Conservation (phyloP, 768 basidiomycete species). For the Daedaleopsis nitida region DNA sequence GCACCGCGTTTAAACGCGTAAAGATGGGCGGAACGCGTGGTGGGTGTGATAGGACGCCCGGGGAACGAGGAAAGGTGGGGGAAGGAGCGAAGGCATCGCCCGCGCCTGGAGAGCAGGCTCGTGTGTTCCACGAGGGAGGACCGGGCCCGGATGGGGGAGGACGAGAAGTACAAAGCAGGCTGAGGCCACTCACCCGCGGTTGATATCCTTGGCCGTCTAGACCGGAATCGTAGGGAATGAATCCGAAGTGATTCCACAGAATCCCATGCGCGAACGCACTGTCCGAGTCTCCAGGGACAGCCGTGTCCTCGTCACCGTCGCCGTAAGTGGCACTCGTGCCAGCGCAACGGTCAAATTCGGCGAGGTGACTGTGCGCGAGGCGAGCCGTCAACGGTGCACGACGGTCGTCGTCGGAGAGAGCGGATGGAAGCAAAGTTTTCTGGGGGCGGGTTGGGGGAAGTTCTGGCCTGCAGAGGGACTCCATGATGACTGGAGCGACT, state of each 20-base stretch:
- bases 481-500: background rate
- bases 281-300: slow-evolving; percentile 1
- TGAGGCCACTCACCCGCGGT: slow-evolving; percentile 7
- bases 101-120: slow-evolving; percentile 12
- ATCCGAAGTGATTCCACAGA: slow-evolving; percentile 20
- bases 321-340: background rate
- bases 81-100: slow-evolving; percentile 5
- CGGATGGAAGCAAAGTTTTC: background rate
- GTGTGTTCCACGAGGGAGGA: slow-evolving; percentile 19
- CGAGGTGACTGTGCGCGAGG: background rate
- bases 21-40: slow-evolving; percentile 17
- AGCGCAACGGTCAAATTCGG: background rate
- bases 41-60: slow-evolving; percentile 8
- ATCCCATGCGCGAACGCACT: slow-evolving; percentile 6
- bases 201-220: slow-evolving; percentile 15
- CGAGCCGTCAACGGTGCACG: background rate
- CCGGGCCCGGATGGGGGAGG: slow-evolving; percentile 13
- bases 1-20: slow-evolving; percentile 15
- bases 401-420: background rate
- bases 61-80: background rate
- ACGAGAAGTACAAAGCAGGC: background rate
- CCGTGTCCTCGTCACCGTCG: background rate
- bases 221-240: slow-evolving; percentile 16
- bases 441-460: background rate
- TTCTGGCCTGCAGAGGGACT: background rate